Evolutionary conservation across 805 yeast genomes (phyloP), one percentile per base, ranked within the genome.

Genomic region (Cyberlindnera amylophila): DNA sequence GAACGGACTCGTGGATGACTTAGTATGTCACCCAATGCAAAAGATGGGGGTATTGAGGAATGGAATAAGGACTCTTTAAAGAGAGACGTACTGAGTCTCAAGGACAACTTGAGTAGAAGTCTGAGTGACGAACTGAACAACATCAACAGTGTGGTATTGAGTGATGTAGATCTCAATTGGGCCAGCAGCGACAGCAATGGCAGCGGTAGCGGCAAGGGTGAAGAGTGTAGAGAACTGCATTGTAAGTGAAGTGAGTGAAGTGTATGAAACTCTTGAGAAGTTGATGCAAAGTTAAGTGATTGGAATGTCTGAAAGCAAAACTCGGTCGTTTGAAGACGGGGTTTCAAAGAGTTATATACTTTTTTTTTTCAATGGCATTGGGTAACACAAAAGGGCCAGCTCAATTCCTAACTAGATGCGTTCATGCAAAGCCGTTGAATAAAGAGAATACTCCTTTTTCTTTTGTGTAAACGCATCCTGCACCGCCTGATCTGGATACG

Each of bases 131-230:
- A 50, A 46, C 39, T 57, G 49, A 30, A 55, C 53, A 26, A 54
- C 44, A 28, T 57, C 59, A 35, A 57, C 45, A 12, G 61, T 57
- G 38, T 51, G 47, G 48, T 44, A 51, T 33, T 45, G 38, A 11
- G 59, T 55, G 31, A 57, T 44, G 32, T 53, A 53, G 36, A 57
- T 49, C 44, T 55, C 54, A 31, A 57, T 41, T 39, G 61, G 61
- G 14, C 57, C 55, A 40, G 59, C 56, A 23, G 56, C 58, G 26
- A 44, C 41, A 17, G 50, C 46, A 13, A 44, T n/a, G 15, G 38
- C 27, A 24, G 53, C 50, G n/a, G 56, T 23, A 27, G 45, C 33
- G 21, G 54, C 53, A 18, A 50, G 31, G 17, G 56, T 30, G 36
- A 55, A 27, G 34, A 55, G 14, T 4, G 49, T 42, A 4, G 56